Evolutionary conservation across 345 rosid species (phyloP), one percentile per base, ranked within the genome.

Genomic region (Lumnitzera racemosa): DNA sequence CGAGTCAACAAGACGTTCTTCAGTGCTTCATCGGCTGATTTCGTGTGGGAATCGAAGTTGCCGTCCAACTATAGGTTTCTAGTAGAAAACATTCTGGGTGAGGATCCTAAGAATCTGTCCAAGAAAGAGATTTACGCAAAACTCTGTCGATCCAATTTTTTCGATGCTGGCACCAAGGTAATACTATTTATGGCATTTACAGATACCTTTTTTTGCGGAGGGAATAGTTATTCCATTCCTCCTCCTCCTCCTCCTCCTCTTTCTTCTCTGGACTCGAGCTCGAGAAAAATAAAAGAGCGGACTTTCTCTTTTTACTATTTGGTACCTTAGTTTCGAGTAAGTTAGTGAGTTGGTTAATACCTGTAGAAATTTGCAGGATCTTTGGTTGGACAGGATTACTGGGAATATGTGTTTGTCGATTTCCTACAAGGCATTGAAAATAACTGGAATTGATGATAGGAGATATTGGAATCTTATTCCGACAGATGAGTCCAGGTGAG

Each of bases 381-480:
- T 78, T 56, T 83, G 95, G 96, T 29, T 92, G 85, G 98, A 89
- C 49, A 83, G 82, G 75, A 72, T 61, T 12, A 89, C 84, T 51
- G 92, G 98, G 8, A 81, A 87, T 70, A 66, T 80, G 58, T 80
- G 83, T 70, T 24, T 92, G 73, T 78, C 81, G 11, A 66, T 87
- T 61, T 87, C 98, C 23, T 79, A 87, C 2, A 85, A 81, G 80
- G 94, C 86, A 15, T 65, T 92, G 78, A 92, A 79, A 64, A 87
- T 92, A 29, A 87, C 96, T 0, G 96, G 96, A 23, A 81, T 92
- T 13, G 95, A 87, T 63, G 98, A 92, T 70, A 80, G 96, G 60
- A 82, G 96, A 74, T 89, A 92, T 64, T 92, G 98, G 98, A 80
- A 75, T 72, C 76, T 75, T 71, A 78, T 92, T 61, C 72, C 83